Percentiles rank a stretch among this genome's conserved stretches.
phyloP scores from a whole-genome alignment of 306 rosid genomes.

The Vigna angularis region DNA sequence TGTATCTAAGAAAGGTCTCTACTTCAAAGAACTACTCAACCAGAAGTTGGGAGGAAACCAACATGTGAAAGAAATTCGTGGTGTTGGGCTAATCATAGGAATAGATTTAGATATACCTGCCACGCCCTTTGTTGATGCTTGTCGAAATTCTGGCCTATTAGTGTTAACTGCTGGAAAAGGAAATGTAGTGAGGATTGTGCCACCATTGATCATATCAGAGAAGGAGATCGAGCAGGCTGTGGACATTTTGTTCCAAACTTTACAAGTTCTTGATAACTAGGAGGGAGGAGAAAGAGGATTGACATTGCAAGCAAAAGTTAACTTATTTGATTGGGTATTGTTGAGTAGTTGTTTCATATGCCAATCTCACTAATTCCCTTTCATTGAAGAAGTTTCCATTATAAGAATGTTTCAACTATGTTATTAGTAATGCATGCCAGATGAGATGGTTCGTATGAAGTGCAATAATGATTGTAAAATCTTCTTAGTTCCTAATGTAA shows the following conservation, averaged over 20 bases:
- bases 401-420: constrained; percentile 14
- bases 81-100: constrained; percentile 80
- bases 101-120: constrained; percentile 81
- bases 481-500: too few relatives aligned
- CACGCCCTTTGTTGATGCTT: constrained; percentile 71
- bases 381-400: neutral
- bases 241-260: constrained; percentile 56
- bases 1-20: constrained; percentile 71
- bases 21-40: constrained; percentile 71
- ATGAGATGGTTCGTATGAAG: neutral
- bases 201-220: constrained; percentile 84
- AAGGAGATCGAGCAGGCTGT: constrained; percentile 76
- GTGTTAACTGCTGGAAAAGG: constrained; percentile 91
- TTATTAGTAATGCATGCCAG: neutral
- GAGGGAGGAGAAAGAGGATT: constrained; percentile 38
- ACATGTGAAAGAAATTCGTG: constrained; percentile 79
- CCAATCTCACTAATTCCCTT: neutral
- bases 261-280: constrained; percentile 67
- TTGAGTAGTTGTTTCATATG: neutral
- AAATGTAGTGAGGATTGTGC: constrained; percentile 81
- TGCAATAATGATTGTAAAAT: too few relatives aligned
- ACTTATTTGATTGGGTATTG: constrained; percentile 13
- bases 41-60: constrained; percentile 73
- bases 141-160: constrained; percentile 74
- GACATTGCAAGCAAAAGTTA: neutral